phyloP scores from a whole-genome alignment of 2,329 filamentous ascomycete species.

The Sordariomycetes sp. region DNA sequence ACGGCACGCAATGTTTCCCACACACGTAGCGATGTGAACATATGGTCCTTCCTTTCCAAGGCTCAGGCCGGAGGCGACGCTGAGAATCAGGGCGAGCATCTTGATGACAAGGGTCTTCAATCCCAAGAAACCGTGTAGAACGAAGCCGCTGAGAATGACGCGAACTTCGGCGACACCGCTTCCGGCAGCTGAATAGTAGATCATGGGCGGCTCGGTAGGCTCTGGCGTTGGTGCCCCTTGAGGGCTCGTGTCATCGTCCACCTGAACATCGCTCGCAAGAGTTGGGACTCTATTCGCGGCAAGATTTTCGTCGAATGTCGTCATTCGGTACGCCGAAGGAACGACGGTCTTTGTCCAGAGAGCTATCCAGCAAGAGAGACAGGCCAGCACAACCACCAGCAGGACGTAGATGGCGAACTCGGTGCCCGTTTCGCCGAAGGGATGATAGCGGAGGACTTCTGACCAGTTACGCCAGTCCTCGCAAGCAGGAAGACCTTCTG shows the following conservation, averaged over 20 bases:
- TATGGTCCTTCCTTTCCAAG: slow-evolving; percentile 92
- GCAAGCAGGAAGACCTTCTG: slow-evolving; percentile 37
- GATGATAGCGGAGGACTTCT: slow-evolving; percentile 32
- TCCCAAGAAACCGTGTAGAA: slow-evolving; percentile 90
- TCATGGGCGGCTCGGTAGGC: slow-evolving; percentile 55
- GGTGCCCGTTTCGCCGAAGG: slow-evolving; percentile 48
- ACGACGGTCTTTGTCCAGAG: slow-evolving; percentile 90
- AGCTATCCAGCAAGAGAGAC: slow-evolving; percentile 68
- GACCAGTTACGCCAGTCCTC: slow-evolving; percentile 50
- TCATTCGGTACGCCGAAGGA: slow-evolving; percentile 76
- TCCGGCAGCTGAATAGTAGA: slow-evolving; percentile 92
- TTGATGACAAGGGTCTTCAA: slow-evolving; percentile 82
- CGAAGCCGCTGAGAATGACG: slow-evolving; percentile 95
- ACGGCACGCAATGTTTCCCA: slow-evolving; percentile 91
- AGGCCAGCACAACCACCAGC: slow-evolving; percentile 61
- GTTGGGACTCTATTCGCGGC: slow-evolving; percentile 49
- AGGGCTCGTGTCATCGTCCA: slow-evolving; percentile 31
- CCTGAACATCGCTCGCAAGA: slow-evolving; percentile 27
- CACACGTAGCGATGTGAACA: slow-evolving; percentile 93
- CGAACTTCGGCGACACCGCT: slow-evolving; percentile 96
- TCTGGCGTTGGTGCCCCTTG: slow-evolving; percentile 25
- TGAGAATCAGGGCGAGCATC: slow-evolving; percentile 71
- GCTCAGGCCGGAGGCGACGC: slow-evolving; percentile 85
- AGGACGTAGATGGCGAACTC: slow-evolving; percentile 70
- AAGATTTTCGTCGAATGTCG: slow-evolving; percentile 88